Evolutionary conservation across 2,329 filamentous ascomycete species (phyloP).

Genomic region (Madurella mycetomatis): DNA sequence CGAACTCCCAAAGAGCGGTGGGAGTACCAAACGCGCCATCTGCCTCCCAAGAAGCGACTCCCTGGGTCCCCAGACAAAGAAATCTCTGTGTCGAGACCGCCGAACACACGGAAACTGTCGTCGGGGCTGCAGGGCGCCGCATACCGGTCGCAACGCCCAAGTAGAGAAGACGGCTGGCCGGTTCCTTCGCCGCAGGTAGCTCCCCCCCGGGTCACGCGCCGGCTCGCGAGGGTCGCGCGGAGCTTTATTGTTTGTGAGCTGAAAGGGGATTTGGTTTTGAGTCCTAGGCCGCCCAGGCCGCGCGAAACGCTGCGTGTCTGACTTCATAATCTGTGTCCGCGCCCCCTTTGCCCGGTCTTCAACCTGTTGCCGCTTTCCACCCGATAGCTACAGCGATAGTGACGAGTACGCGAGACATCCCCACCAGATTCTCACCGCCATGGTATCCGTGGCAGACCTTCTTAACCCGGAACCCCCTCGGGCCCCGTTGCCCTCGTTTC

Average conservation of each 20-base stretch:
- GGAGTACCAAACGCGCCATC: constrained; percentile 43
- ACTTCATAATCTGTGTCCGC: constrained; percentile 25
- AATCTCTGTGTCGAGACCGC: constrained; percentile 39
- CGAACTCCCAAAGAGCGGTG: constrained; percentile 47
- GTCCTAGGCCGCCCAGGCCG: constrained; percentile 2
- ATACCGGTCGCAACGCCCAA: constrained; percentile 32
- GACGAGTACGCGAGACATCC: constrained; percentile 42
- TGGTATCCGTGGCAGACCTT: constrained; percentile 62
- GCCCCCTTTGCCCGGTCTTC: constrained; percentile 24
- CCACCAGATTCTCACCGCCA: constrained; percentile 33
- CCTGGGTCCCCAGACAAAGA: constrained; percentile 48
- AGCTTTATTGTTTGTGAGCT: constrained; percentile 37
- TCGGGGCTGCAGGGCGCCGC: constrained; percentile 37
- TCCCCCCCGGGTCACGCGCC: constrained; percentile 22
- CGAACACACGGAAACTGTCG: constrained; percentile 28
- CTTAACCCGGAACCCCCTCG: constrained; percentile 54
- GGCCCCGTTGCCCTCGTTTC: constrained; percentile 36
- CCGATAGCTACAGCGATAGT: constrained; percentile 24
- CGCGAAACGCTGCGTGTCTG: constrained; percentile 24
- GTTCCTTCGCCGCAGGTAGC: constrained; percentile 35
- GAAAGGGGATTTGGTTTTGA: constrained; percentile 34
- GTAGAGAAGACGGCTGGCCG: constrained; percentile 36
- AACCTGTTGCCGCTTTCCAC: constrained; percentile 30
- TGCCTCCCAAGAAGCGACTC: constrained; percentile 43
- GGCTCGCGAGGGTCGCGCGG: constrained; percentile 32